A percentile compares a stretch with the other conserved stretches of the same genome.
Conservation (phyloP, 495 filamentous ascomycete genomes). For the Penicillium samsonianum region DNA sequence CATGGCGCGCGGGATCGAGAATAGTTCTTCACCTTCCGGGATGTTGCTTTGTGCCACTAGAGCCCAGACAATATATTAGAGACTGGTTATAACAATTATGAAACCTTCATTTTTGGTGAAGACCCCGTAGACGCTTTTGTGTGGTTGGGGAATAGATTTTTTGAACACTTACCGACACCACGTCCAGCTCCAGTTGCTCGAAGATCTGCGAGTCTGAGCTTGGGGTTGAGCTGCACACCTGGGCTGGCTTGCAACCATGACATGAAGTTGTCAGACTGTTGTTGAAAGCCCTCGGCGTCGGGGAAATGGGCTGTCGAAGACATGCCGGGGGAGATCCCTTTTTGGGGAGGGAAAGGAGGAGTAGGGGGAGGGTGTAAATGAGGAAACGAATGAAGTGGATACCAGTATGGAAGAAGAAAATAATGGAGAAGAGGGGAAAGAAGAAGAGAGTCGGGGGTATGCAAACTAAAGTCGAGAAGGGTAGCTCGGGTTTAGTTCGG, state of each 20-base stretch:
- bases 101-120: slow-evolving; percentile 14
- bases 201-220: slow-evolving; percentile 57
- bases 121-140: slow-evolving; percentile 19
- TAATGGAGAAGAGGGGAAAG: slow-evolving; percentile 20
- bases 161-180: slow-evolving; percentile 57
- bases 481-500: slow-evolving; percentile 25
- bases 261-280: slow-evolving; percentile 52
- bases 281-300: slow-evolving; percentile 47
- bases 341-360: slow-evolving; percentile 14
- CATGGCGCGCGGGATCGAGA: slow-evolving; percentile 58
- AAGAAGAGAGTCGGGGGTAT: slow-evolving; percentile 18
- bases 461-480: slow-evolving; percentile 11
- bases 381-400: background rate
- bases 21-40: slow-evolving; percentile 63
- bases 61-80: slow-evolving; percentile 1
- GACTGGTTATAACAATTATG: slow-evolving; percentile 3
- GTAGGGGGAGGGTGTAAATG: background rate
- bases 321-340: slow-evolving; percentile 28
- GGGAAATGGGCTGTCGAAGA: slow-evolving; percentile 41
- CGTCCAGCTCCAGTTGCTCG: slow-evolving; percentile 53
- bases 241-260: slow-evolving; percentile 54
- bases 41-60: slow-evolving; percentile 60
- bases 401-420: slow-evolving; percentile 20
- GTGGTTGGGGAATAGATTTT: slow-evolving; percentile 20
- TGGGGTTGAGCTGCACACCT: slow-evolving; percentile 54